A percentile compares a stretch with the other conserved stretches of the same genome.
These are phyloP conservation scores for Eucalyptus curtisii DNA, from an alignment of 345 rosid species.

Conservation along the genomic window DNA sequence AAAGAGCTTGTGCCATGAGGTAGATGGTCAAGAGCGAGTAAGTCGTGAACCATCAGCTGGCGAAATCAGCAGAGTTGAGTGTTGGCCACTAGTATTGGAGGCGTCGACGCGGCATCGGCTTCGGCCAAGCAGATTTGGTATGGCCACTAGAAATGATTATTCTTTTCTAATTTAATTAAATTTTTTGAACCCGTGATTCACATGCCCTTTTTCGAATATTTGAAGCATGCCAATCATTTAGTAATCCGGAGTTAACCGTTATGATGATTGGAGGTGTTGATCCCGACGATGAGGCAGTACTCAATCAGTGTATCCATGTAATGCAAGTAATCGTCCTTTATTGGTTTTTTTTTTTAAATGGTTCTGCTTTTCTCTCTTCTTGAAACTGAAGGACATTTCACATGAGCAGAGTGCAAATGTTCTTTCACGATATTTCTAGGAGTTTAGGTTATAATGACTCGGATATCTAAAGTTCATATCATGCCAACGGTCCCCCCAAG, in stretches of 20 bases:
- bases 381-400: background rate
- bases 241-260: background rate
- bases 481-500: background rate
- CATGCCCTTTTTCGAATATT: background rate
- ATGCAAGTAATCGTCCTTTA: background rate
- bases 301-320: background rate
- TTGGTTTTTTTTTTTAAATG: too few species aligned
- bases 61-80: background rate
- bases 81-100: background rate
- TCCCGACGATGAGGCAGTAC: background rate
- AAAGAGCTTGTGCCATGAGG: background rate
- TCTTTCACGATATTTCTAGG: background rate
- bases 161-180: background rate
- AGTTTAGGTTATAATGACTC: background rate
- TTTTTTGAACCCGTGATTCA: background rate
- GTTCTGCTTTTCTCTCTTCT: background rate
- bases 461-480: background rate
- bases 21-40: background rate
- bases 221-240: background rate
- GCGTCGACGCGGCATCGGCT: background rate
- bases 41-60: background rate
- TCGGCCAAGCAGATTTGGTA: background rate
- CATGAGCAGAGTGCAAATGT: background rate
- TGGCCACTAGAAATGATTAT: background rate
- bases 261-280: background rate